Conservation (phyloP, 768 basidiomycete genomes). For the Auriscalpium orientale region DNA sequence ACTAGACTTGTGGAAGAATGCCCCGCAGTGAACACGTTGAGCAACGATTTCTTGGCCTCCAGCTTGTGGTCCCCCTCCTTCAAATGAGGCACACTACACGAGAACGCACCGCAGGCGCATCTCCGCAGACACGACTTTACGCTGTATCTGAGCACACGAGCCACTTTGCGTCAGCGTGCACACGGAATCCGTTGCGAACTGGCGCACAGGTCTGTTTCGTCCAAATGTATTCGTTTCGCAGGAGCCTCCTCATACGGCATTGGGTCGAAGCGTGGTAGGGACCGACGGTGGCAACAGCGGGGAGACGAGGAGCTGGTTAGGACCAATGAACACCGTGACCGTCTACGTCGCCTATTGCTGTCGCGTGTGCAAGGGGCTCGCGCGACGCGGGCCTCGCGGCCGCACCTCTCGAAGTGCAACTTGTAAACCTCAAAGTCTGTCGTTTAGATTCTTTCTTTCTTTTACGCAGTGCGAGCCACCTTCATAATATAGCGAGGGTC, state of each 20-base stretch:
- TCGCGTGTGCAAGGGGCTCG: background rate
- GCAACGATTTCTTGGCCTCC: slow-evolving; percentile 71
- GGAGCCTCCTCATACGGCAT: slow-evolving; percentile 52
- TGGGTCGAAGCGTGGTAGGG: background rate
- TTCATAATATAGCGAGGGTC: too few relatives aligned
- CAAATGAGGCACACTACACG: background rate
- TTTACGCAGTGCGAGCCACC: too few relatives aligned
- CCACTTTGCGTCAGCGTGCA: background rate
- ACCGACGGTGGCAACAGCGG: background rate
- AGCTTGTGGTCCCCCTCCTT: slow-evolving; percentile 3
- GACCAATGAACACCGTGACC: background rate
- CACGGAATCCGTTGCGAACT: too few relatives aligned
- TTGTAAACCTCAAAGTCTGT: too few relatives aligned
- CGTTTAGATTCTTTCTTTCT: too few relatives aligned
- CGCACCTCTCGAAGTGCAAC: too few relatives aligned
- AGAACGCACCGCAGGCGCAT: slow-evolving; percentile 79
- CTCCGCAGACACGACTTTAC: slow-evolving; percentile 89
- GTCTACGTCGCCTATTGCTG: background rate
- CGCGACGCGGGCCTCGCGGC: too few relatives aligned
- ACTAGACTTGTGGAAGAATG: slow-evolving; percentile 94
- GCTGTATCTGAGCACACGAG: slow-evolving; percentile 31
- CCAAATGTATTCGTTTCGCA: slow-evolving; percentile 50
- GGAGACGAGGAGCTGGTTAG: background rate
- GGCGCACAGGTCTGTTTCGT: slow-evolving; percentile 42
- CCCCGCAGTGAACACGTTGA: slow-evolving; percentile 88